Evolutionary conservation across 768 basidiomycete species (phyloP).

Genomic region (Amanita rubescens): DNA sequence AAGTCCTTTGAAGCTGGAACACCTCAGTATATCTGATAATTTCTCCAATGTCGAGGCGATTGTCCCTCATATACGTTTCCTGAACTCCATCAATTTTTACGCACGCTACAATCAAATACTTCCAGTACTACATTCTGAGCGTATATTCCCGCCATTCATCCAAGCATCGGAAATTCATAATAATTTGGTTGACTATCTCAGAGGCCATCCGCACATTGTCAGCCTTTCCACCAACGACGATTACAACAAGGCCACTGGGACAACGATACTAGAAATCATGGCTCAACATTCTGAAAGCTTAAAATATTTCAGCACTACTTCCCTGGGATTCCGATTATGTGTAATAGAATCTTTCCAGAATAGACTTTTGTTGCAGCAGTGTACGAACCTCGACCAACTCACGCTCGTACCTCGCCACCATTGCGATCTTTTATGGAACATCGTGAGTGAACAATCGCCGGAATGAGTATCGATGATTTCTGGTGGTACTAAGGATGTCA

Average conservation of each 20-base stretch:
- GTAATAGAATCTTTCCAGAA: background rate
- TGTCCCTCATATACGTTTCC: background rate
- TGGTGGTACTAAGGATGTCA: background rate
- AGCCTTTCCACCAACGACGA: background rate
- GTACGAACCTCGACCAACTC: background rate
- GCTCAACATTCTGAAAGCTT: background rate
- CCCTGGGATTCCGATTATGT: background rate
- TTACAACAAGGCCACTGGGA: background rate
- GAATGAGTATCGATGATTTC: background rate
- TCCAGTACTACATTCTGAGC: background rate
- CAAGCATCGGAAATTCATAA: background rate
- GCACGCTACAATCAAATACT: background rate
- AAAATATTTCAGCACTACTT: background rate
- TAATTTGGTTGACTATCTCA: background rate
- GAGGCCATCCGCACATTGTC: background rate
- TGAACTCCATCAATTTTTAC: background rate
- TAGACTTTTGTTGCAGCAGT: background rate
- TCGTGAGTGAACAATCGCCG: background rate
- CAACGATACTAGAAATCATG: background rate
- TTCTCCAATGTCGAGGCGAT: background rate
- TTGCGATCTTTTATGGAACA: no score
- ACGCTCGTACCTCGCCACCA: background rate
- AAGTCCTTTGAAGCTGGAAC: background rate
- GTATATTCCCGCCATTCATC: slow-evolving; percentile 1
- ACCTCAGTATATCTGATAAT: slow-evolving; percentile 1